Percentiles rank a stretch among this genome's conserved stretches.
These are phyloP conservation scores for Phylloporus scabripes DNA, from an alignment of 768 basidiomycete species.

Conservation along the genomic window DNA sequence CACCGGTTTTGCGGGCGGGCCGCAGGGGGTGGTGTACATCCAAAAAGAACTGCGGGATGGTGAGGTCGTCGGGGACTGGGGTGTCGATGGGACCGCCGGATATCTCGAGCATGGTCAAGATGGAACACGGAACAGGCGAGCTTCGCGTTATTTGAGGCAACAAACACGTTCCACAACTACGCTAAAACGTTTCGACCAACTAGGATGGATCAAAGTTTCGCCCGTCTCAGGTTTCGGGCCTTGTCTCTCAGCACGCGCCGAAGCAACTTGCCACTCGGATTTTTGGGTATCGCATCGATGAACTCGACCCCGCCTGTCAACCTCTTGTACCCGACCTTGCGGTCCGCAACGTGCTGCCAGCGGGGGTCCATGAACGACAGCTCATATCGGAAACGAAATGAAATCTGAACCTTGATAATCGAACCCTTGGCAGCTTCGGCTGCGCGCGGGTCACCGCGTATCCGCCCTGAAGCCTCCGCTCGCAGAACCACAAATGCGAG, in stretches of 20 bases:
- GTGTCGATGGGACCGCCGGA: conserved; percentile 28
- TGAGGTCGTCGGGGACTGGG: conserved; percentile 55
- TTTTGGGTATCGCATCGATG: conserved; percentile 59
- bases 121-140: not conserved
- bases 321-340: conserved; percentile 56
- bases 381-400: not conserved
- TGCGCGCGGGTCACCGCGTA: conserved; percentile 27
- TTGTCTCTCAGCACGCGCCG: conserved; percentile 49
- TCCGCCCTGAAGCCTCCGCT: conserved; percentile 34
- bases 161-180: no score
- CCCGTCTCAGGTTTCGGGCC: conserved; percentile 31
- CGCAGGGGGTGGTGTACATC: conserved; percentile 37
- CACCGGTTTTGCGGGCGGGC: conserved; percentile 40
- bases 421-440: conserved; percentile 32
- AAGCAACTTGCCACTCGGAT: conserved; percentile 65
- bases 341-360: conserved; percentile 51
- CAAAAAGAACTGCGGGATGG: conserved; percentile 63
- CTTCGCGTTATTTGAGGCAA: not conserved
- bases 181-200: not conserved
- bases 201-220: conserved; percentile 29
- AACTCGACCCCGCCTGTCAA: conserved; percentile 59
- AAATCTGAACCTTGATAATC: conserved; percentile 48
- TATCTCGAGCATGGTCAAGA: conserved; percentile 15
- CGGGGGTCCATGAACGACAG: not conserved
- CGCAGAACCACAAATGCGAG: conserved; percentile 61